These are phyloP conservation scores for Secale cereale DNA, from an alignment of 176 grass and related monocot species.

Conservation along the genomic window DNA sequence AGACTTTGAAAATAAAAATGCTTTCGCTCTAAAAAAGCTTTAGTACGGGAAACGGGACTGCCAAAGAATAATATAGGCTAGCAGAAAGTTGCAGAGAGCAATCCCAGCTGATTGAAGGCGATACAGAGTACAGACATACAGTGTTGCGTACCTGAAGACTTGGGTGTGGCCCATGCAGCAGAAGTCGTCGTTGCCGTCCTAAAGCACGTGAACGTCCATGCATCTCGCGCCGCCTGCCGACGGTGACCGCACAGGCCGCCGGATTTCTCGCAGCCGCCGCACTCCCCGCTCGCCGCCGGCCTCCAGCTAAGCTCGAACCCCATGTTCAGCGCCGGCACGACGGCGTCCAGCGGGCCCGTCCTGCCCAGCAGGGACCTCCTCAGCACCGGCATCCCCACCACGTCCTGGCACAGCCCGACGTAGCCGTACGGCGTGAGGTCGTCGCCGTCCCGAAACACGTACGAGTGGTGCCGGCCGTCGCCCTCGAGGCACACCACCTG, in stretches of 20 bases:
- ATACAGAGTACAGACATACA: too few relatives aligned
- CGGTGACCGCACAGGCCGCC: conserved; percentile 37
- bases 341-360: conserved; percentile 27
- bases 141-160: conserved; percentile 6
- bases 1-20: too few relatives aligned
- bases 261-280: conserved; percentile 28
- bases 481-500: conserved; percentile 49
- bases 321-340: conserved; percentile 45
- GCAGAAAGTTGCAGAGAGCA: background rate
- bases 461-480: conserved; percentile 47
- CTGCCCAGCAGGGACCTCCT: conserved; percentile 21
- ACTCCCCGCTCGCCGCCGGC: conserved; percentile 16
- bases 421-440: conserved; percentile 10
- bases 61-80: too few relatives aligned
- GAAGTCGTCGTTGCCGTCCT: background rate
- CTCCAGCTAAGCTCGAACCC: conserved; percentile 46
- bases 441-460: conserved; percentile 54
- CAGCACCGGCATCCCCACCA: conserved; percentile 42
- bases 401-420: conserved; percentile 21
- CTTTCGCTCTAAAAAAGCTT: too few relatives aligned
- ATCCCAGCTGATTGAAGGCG: background rate
- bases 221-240: background rate
- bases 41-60: too few relatives aligned
- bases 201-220: conserved; percentile 38
- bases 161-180: background rate